Conservation (phyloP, 768 basidiomycete genomes). For the Tricholoma flavovirens region DNA sequence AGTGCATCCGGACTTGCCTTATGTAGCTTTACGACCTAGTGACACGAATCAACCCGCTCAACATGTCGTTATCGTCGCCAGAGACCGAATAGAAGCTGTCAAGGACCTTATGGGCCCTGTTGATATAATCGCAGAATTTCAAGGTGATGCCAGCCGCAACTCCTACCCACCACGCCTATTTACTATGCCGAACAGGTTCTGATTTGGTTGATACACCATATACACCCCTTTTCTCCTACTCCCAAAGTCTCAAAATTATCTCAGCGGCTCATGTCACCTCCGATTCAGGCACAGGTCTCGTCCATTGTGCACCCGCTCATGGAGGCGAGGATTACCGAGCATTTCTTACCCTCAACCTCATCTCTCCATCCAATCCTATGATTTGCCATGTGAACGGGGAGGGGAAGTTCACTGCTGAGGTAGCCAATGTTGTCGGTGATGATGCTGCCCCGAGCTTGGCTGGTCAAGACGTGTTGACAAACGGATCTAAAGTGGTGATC, state of each 20-base stretch:
- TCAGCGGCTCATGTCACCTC: slow-evolving; percentile 73
- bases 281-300: slow-evolving; percentile 89
- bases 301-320: slow-evolving; percentile 94
- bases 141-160: slow-evolving; percentile 23
- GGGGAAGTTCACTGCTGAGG: slow-evolving; percentile 61
- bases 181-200: slow-evolving; percentile 30
- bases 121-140: slow-evolving; percentile 30
- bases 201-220: slow-evolving; percentile 61
- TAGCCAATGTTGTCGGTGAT: slow-evolving; percentile 54
- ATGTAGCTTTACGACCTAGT: slow-evolving; percentile 41
- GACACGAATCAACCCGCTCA: slow-evolving; percentile 14
- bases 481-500: slow-evolving; percentile 64
- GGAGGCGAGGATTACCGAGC: slow-evolving; percentile 87
- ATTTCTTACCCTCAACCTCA: slow-evolving; percentile 54
- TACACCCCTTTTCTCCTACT: slow-evolving; percentile 49
- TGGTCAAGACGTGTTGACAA: slow-evolving; percentile 69
- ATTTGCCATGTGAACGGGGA: slow-evolving; percentile 78
- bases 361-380: slow-evolving; percentile 43
- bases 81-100: slow-evolving; percentile 42
- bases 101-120: slow-evolving; percentile 29
- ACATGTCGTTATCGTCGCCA: slow-evolving; percentile 41
- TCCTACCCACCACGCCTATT: neutral
- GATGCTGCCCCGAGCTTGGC: slow-evolving; percentile 41
- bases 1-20: slow-evolving; percentile 67
- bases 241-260: slow-evolving; percentile 45